Evolutionary conservation across 108 stramenopile species (phyloP).

Genomic region (Phaeodactylum tricornutum): DNA sequence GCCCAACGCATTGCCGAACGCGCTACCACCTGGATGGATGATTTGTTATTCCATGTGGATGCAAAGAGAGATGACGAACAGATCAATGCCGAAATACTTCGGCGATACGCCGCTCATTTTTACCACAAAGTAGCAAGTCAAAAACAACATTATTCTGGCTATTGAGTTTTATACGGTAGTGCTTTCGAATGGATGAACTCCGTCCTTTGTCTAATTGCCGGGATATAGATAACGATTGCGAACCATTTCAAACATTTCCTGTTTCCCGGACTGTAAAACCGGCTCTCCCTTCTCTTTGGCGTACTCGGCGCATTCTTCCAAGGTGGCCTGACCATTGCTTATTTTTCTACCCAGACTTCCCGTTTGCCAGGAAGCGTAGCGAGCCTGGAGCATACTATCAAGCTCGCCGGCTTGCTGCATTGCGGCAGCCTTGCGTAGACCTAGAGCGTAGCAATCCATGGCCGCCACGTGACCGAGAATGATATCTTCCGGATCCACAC

Average conservation of each 20-base stretch:
- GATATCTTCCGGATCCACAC: slow-evolving; percentile 44
- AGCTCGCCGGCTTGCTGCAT: slow-evolving; percentile 34
- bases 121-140: too few species aligned
- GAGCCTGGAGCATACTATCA: slow-evolving; percentile 23
- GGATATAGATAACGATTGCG: slow-evolving; percentile 35
- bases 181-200: too few species aligned
- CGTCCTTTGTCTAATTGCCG: not conserved
- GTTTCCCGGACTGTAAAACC: slow-evolving; percentile 32
- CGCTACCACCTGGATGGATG: slow-evolving; percentile 33
- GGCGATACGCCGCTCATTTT: slow-evolving; percentile 13
- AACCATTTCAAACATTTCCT: slow-evolving; percentile 50
- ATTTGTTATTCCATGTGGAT: slow-evolving; percentile 23
- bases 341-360: slow-evolving; percentile 33
- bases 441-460: slow-evolving; percentile 58
- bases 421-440: slow-evolving; percentile 45
- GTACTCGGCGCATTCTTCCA: slow-evolving; percentile 43
- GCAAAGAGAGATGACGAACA: slow-evolving; percentile 9
- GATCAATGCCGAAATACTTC: slow-evolving; percentile 11
- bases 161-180: too few species aligned
- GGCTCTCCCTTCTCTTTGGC: slow-evolving; percentile 34
- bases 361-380: slow-evolving; percentile 37
- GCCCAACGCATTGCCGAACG: slow-evolving; percentile 27
- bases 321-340: slow-evolving; percentile 28
- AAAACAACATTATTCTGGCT: too few species aligned
- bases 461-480: slow-evolving; percentile 57